Percentiles rank a stretch among this genome's conserved stretches.
phyloP scores from a whole-genome alignment of 1,284 basidiomycete genomes.

The Ceratorhiza oryzae-sativae region DNA sequence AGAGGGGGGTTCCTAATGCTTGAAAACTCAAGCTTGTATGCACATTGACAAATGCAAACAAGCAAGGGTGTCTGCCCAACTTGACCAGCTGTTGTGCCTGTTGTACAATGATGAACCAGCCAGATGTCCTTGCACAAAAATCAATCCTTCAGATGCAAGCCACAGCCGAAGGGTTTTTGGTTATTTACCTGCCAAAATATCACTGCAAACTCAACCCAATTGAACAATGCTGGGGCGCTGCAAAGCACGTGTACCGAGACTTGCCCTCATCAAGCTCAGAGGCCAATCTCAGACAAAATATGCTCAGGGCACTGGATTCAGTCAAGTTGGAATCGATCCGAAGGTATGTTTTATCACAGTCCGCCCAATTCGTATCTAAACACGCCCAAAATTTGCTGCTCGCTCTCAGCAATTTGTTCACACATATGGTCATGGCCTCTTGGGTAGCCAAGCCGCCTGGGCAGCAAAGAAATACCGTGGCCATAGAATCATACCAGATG shows the following conservation, averaged over 20 bases:
- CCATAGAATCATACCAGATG: conserved; percentile 5
- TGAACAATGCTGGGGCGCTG: conserved; percentile 28
- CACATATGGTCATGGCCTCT: conserved; percentile 34
- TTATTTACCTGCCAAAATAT: conserved; percentile 41
- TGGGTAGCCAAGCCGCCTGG: conserved; percentile 38
- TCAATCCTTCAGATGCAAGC: conserved; percentile 35
- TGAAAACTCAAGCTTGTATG: conserved; percentile 40
- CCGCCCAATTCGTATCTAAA: not conserved
- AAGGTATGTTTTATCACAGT: conserved; percentile 4
- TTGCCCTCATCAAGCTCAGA: conserved; percentile 30
- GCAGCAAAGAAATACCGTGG: conserved; percentile 36
- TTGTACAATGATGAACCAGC: conserved; percentile 24
- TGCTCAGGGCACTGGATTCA: conserved; percentile 23
- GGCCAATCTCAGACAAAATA: conserved; percentile 35
- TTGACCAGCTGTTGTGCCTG: conserved; percentile 37
- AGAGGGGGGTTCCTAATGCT: conserved; percentile 44
- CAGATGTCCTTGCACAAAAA: conserved; percentile 36
- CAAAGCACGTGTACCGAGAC: conserved; percentile 39
- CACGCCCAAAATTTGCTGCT: conserved; percentile 29
- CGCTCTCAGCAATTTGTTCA: conserved; percentile 38
- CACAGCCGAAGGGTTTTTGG: conserved; percentile 9
- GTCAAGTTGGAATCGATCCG: conserved; percentile 30
- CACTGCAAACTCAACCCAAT: conserved; percentile 41
- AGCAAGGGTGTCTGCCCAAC: conserved; percentile 29
- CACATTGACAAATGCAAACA: not conserved